Evolutionary conservation across 208 protist genomes (phyloP), one percentile per base, ranked within the genome.

Genomic region (Hexamita inflata): DNA sequence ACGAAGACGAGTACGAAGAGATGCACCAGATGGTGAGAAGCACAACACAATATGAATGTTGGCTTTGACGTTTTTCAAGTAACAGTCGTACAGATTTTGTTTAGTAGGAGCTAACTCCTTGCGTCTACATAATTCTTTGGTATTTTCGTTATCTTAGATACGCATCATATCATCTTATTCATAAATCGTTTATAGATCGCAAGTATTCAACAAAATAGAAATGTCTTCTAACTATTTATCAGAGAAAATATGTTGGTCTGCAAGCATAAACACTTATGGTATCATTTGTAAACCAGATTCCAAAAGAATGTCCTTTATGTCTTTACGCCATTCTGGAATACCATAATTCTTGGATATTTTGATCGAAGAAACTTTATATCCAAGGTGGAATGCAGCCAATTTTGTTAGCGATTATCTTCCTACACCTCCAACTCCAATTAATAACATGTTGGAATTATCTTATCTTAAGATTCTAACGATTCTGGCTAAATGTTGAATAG

Each of bases 21-120:
- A 89, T 77, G 95, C 92, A 77, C 93, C 91, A 68, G 95, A 92
- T 1, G 94, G 94, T 34, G 91, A 95, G 85, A 96, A 95, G 85
- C 91, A 95, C 28, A 96, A 85, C 62, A 96, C 88, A 59, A 95
- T 87, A 85, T 96, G 93, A 70, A 97, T 82, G 77, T 97, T 92
- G 39, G 87, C 80, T 40, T 90, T 86, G 32, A 96, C 92, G 81
- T 95, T 93, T 35, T n/a, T 45, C n/a, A 70, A 45, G n/a, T 70
- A 70, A 11, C 4, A n/a, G 38, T 70, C 64, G n/a, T 42, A 70
- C 11, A 70, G 64, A 15, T n/a, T 38, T 9, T 45, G 11, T 38
- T 70, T 70, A 28, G 64, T 70, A n/a, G 64, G 9, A n/a, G n/a
- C n/a, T n/a, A n/a, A n/a, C n/a, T n/a, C n/a, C n/a, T n/a, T n/a